Base-by-base conservation (phyloP, 225 moss, liverwort and hornwort species). In the Bryum argenteum region DNA sequence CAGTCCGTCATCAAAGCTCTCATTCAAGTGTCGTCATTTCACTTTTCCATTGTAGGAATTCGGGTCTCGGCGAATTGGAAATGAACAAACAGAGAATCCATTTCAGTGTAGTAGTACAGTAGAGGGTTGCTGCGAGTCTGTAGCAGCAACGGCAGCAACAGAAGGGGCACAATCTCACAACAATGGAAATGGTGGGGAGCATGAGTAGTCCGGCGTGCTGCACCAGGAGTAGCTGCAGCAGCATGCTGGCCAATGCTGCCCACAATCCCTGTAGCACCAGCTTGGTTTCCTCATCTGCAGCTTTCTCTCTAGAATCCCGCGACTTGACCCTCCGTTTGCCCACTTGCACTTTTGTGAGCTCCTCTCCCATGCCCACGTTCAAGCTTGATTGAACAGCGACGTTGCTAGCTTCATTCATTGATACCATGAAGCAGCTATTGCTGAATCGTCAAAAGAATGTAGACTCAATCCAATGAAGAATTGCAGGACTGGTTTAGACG, bases 171-270 rank as follows among this genome's bases (percentile, higher is more conserved):
- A 52, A 8, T 38, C 33, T 14, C 9, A n/a, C n/a, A 23, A 15
- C 6, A 9, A 80, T 80, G 84, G 77, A 77, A 67, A 52, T 80
- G 62, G 54, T 70, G 74, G 57, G 66, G 70, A 67, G 57, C 72
- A 41, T 62, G 17, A 58, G 69, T 16, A 79, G 65, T 50, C 42
- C 73, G 33, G 33, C 33, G 33, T 33, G 33, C 33, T 33, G 33
- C 33, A n/a, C n/a, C n/a, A 3, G 33, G 33, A 33, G 33, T 33
- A 33, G 33, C 60, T 69, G 73, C 62, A 56, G 54, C 68, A 61
- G 53, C 69, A 70, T 71, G 80, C 63, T 84, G 54, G 52, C 74
- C 15, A 71, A 74, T 77, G 58, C 66, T 56, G 37, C 80, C 6
- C 83, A 45, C 65, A 71, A 60, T 33, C 33, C 33, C n/a, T 69